Evolutionary conservation across 805 yeast species (phyloP), one percentile per base, ranked within the genome.

Genomic region (Candida easanensis): DNA sequence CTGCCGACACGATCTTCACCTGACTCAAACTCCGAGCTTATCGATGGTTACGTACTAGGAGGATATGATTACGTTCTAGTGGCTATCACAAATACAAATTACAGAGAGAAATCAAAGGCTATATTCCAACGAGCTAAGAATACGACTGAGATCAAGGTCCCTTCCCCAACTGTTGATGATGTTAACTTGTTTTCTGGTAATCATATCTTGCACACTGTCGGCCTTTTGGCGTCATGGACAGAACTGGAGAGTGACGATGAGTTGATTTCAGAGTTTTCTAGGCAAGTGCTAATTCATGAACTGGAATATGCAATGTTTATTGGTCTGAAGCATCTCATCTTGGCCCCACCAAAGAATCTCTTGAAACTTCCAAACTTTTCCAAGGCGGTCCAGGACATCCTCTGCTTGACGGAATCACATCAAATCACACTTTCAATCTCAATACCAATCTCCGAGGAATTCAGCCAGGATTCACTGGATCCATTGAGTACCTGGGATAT

Each of bases 151-250:
- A 57, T 64, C 28, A 41, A 46, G 2, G 76, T 71, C 1, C 74
- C 75, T 1, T 51, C 60, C 13, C 79, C 80, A 1, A 54, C 57
- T 4, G 50, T 63, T 2, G 58, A 60, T 4, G 79, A 76, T 39
- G 70, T 74, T 6, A 68, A 65, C 37, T 52, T 74, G 5, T 56
- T 66, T 9, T 66, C 73, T 0, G 79, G 77, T 1, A 49, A 58
- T 0, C 76, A 75, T 52, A 58, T 69, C 2, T 41, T 53, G 2
- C 60, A 62, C 49, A 61, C 77, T 7, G 71, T 83, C 19, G 88
- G 86, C 0, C 53, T 82, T 23, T 59, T 82, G 3, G 74, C 88
- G 0, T 77, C 84, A 2, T 83, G 88, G 88, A 66, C 81, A n/a
- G 88, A 82, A 53, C 60, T 82, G 32, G 88, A 82, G 49, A 73